Conservation (phyloP, 108 stramenopile species). For the Cafeteria roenbergensis region DNA sequence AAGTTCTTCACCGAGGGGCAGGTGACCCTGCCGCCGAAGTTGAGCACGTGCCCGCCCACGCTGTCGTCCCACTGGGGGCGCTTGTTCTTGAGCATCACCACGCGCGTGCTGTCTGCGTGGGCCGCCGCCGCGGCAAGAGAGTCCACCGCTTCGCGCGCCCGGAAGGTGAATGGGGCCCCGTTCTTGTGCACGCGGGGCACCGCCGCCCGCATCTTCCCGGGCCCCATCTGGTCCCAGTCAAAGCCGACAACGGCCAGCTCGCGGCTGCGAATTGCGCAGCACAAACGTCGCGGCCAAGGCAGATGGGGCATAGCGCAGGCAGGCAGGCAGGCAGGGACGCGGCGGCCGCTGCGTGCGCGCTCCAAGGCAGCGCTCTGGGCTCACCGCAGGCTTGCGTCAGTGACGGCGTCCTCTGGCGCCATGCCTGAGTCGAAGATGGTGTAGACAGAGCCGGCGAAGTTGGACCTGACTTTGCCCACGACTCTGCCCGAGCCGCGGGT, state of each 20-base stretch:
- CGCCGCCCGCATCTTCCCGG: neutral
- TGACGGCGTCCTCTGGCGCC: slow-evolving; percentile 49
- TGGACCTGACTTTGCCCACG: slow-evolving; percentile 65
- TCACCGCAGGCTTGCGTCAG: neutral
- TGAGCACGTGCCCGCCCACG: slow-evolving; percentile 42
- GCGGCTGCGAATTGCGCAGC: too few relatives aligned
- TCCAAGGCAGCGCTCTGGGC: too few relatives aligned
- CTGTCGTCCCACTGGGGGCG: slow-evolving; percentile 41
- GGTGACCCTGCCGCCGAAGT: slow-evolving; percentile 50
- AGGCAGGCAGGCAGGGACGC: too few relatives aligned
- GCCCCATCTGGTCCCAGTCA: slow-evolving; percentile 1
- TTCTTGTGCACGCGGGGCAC: neutral
- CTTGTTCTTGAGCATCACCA: slow-evolving; percentile 1
- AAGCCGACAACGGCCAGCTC: slow-evolving; percentile 1
- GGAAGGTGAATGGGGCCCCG: neutral
- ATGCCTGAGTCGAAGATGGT: slow-evolving; percentile 60
- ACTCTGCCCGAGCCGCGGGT: slow-evolving; percentile 49
- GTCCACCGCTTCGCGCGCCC: neutral
- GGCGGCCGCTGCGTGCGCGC: too few relatives aligned
- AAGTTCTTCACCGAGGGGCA: slow-evolving; percentile 48
- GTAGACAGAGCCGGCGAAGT: slow-evolving; percentile 72
- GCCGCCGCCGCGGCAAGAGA: neutral
- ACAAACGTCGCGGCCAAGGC: too few relatives aligned
- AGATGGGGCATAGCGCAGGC: too few relatives aligned
- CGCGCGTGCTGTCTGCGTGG: neutral